Percentiles rank a stretch among this genome's conserved stretches.
These are phyloP conservation scores for Ceriops tagal DNA, from an alignment of 345 rosid species.

Conservation along the genomic window DNA sequence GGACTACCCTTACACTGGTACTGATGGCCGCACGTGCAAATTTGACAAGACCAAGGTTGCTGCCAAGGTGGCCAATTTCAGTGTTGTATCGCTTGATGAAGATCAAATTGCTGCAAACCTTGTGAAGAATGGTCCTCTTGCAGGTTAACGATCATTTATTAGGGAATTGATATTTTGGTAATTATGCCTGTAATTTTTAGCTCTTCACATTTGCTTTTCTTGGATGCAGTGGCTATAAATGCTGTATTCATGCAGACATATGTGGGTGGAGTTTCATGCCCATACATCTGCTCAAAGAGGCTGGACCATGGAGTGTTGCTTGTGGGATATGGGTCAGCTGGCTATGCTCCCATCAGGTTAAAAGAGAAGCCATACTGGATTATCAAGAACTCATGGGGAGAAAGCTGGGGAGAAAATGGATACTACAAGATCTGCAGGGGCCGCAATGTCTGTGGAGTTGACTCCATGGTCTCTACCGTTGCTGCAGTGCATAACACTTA, in stretches of 20 bases:
- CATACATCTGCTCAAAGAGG: conserved; percentile 71
- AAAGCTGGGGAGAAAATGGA: conserved; percentile 83
- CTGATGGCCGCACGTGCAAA: conserved; percentile 58
- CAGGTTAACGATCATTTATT: conserved; percentile 41
- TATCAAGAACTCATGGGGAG: conserved; percentile 93
- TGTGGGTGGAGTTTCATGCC: conserved; percentile 86
- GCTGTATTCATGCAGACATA: conserved; percentile 92
- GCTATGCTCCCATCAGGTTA: conserved; percentile 68
- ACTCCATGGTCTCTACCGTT: conserved; percentile 84
- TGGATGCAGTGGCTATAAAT: conserved; percentile 70
- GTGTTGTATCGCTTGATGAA: conserved; percentile 76
- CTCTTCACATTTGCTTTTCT: not conserved
- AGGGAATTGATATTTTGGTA: not conserved
- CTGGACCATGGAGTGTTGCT: conserved; percentile 83
- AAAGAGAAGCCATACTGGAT: conserved; percentile 92
- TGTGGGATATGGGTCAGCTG: conserved; percentile 83
- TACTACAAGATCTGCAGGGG: conserved; percentile 82
- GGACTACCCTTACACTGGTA: conserved; percentile 85
- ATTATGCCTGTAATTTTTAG: not conserved
- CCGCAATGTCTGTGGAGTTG: conserved; percentile 81
- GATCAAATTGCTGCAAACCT: conserved; percentile 92
- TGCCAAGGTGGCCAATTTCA: conserved; percentile 79
- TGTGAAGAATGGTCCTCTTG: conserved; percentile 83
- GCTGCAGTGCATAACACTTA: conserved; percentile 50
- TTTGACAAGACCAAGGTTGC: conserved; percentile 75